A percentile compares a stretch with the other conserved stretches of the same genome.
Evolutionary conservation across 345 rosid genomes (phyloP).

Genomic region (Bruguiera sexangula): DNA sequence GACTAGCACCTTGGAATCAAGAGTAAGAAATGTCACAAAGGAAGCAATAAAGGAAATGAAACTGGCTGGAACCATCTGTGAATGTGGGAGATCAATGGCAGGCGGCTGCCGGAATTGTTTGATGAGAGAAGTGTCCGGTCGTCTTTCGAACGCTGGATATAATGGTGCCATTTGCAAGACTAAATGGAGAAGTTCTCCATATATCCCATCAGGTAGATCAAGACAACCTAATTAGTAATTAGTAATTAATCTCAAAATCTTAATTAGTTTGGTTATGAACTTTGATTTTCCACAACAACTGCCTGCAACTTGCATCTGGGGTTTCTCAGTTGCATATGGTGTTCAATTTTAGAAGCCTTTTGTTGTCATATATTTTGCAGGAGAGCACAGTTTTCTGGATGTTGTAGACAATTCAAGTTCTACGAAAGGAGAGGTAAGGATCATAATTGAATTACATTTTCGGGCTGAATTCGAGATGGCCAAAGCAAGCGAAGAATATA

Average conservation of each 20-base stretch:
- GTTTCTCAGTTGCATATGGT: background rate
- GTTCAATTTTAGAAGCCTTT: background rate
- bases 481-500: slow-evolving; percentile 50
- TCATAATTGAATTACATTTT: slow-evolving; percentile 46
- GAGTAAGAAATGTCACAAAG: slow-evolving; percentile 22
- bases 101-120: slow-evolving; percentile 31
- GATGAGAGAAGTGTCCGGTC: slow-evolving; percentile 23
- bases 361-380: slow-evolving; percentile 15
- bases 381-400: slow-evolving; percentile 42
- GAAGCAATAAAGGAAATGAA: slow-evolving; percentile 26
- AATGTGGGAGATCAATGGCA: slow-evolving; percentile 17
- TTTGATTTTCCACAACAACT: too few species aligned
- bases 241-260: too few species aligned
- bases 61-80: slow-evolving; percentile 12
- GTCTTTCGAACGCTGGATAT: slow-evolving; percentile 23
- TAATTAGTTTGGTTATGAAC: too few species aligned
- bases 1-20: slow-evolving; percentile 26
- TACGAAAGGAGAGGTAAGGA: slow-evolving; percentile 36
- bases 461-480: slow-evolving; percentile 52
- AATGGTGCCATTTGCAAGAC: slow-evolving; percentile 28
- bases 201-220: slow-evolving; percentile 25
- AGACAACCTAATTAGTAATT: background rate
- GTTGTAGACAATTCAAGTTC: slow-evolving; percentile 29
- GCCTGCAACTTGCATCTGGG: too few species aligned
- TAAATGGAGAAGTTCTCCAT: slow-evolving; percentile 28